These are phyloP conservation scores for Oldenlandia corymbosa DNA, from an alignment of 257 asterid species.

Conservation along the genomic window DNA sequence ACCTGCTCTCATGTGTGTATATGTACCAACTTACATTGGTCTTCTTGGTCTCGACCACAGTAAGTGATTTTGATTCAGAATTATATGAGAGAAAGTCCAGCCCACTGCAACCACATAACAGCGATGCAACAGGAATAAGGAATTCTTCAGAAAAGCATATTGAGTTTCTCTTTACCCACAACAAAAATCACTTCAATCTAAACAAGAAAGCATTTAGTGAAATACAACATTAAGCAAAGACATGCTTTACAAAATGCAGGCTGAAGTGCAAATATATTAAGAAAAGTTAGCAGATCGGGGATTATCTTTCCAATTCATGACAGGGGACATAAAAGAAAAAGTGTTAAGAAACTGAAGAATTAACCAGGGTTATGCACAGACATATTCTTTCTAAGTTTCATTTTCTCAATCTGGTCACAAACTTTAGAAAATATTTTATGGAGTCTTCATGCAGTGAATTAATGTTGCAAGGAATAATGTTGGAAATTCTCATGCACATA, in stretches of 20 bases:
- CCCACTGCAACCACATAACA: slow-evolving; percentile 54
- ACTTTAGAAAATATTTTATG: background rate
- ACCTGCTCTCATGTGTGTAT: slow-evolving; percentile 94
- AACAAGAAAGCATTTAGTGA: background rate
- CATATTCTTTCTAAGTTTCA: background rate
- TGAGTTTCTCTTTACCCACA: background rate
- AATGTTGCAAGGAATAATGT: slow-evolving; percentile 7
- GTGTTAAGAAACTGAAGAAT: background rate
- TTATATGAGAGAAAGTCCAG: slow-evolving; percentile 63
- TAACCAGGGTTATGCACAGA: background rate
- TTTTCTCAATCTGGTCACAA: background rate
- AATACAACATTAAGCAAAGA: background rate
- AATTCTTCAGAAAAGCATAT: background rate
- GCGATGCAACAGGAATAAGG: slow-evolving; percentile 15
- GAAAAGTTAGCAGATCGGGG: background rate
- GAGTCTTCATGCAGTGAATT: background rate
- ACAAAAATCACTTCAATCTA: background rate
- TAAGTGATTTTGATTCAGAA: slow-evolving; percentile 54
- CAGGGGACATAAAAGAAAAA: slow-evolving; percentile 1
- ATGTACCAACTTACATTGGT: slow-evolving; percentile 69
- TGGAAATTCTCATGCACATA: slow-evolving; percentile 22
- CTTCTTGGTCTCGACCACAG: slow-evolving; percentile 71
- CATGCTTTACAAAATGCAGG: background rate
- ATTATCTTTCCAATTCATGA: background rate
- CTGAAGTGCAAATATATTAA: background rate